A percentile compares a stretch with the other conserved stretches of the same genome.
These are phyloP conservation scores for Malus fusca DNA, from an alignment of 306 rosid species.

Conservation along the genomic window DNA sequence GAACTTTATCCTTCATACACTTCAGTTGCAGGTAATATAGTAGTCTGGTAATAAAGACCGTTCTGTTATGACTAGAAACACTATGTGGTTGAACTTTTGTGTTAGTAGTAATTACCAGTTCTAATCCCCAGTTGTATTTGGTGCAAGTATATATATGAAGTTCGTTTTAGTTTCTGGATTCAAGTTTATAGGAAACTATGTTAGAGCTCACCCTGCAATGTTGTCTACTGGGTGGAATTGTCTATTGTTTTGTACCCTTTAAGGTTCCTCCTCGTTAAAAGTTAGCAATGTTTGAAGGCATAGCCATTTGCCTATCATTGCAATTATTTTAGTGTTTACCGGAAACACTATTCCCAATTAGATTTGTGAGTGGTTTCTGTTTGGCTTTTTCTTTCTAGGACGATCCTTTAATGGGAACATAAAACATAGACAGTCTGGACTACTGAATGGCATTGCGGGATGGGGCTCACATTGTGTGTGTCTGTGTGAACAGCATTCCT, in stretches of 20 bases:
- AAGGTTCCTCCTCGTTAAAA: background rate
- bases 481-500: background rate
- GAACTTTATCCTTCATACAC: conserved; percentile 72
- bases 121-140: too few species aligned
- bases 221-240: background rate
- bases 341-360: background rate
- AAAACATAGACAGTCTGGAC: background rate
- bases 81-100: background rate
- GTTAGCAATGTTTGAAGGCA: background rate
- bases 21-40: conserved; percentile 75
- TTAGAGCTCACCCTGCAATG: background rate
- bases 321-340: background rate
- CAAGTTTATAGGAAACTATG: background rate
- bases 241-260: background rate
- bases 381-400: background rate
- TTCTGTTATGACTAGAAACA: background rate
- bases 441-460: background rate
- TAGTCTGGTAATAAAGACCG: background rate
- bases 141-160: too few species aligned
- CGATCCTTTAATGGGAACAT: background rate
- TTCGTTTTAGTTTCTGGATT: too few species aligned
- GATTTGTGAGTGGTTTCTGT: background rate
- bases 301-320: background rate
- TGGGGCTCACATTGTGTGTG: background rate
- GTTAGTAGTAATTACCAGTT: too few species aligned